These are phyloP conservation scores for Pythium periplocum DNA, from an alignment of 352 stramenopile genomes.

Conservation along the genomic window DNA sequence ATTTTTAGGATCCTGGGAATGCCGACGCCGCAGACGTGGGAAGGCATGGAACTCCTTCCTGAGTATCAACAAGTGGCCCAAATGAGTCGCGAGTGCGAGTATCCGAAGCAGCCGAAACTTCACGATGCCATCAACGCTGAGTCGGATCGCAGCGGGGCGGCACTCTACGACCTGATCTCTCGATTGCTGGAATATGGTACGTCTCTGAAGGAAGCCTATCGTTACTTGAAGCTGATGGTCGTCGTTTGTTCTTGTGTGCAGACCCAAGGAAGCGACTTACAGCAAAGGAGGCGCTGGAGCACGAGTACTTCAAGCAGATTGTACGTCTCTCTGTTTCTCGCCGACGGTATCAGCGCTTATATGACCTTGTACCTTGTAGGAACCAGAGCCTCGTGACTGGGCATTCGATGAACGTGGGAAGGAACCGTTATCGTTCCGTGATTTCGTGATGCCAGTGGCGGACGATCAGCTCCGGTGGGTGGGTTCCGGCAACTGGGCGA, in stretches of 20 bases:
- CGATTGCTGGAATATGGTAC: slow-evolving; percentile 77
- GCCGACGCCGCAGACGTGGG: slow-evolving; percentile 78
- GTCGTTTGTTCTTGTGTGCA: slow-evolving; percentile 13
- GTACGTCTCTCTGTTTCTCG: slow-evolving; percentile 25
- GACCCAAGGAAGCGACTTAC: slow-evolving; percentile 89
- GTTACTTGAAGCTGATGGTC: neutral
- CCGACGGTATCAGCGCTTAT: neutral
- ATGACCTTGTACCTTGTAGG: slow-evolving; percentile 25
- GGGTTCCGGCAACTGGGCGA: no score
- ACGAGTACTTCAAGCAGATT: slow-evolving; percentile 92
- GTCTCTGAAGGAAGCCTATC: neutral
- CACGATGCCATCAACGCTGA: slow-evolving; percentile 85
- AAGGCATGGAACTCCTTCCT: slow-evolving; percentile 75
- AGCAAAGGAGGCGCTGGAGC: slow-evolving; percentile 87
- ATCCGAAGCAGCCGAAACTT: slow-evolving; percentile 74
- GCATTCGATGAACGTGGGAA: slow-evolving; percentile 84
- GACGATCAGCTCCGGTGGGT: slow-evolving; percentile 63
- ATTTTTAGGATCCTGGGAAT: slow-evolving; percentile 90
- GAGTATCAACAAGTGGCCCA: slow-evolving; percentile 82
- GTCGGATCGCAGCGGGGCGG: slow-evolving; percentile 52
- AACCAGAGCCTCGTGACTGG: slow-evolving; percentile 82
- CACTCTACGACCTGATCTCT: slow-evolving; percentile 74
- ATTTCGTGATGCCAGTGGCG: slow-evolving; percentile 68
- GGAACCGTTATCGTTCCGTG: slow-evolving; percentile 83
- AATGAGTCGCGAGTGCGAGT: slow-evolving; percentile 82